Evolutionary conservation across 2,329 filamentous ascomycete species (phyloP), one percentile per base, ranked within the genome.

Genomic region (Drechslerella stenobrocha): DNA sequence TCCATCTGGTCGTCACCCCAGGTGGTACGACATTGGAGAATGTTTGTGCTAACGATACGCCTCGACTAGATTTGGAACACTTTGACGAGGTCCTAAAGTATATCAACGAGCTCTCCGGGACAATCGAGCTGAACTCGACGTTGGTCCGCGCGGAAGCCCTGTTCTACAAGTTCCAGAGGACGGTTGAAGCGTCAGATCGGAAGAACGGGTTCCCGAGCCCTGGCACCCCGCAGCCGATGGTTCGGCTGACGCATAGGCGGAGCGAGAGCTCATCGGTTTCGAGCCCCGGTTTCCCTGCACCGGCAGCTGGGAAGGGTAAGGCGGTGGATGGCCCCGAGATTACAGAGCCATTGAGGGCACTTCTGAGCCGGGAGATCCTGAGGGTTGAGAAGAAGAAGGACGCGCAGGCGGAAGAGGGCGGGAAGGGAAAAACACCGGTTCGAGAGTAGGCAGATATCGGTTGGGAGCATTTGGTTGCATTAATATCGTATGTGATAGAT

Each of bases 11-110:
- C n/a, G n/a, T n/a, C n/a, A n/a, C n/a, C n/a, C n/a, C n/a, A n/a
- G n/a, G n/a, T n/a, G n/a, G n/a, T n/a, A n/a, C n/a, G n/a, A n/a
- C n/a, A n/a, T n/a, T n/a, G n/a, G n/a, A n/a, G n/a, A n/a, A n/a
- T n/a, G n/a, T n/a, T n/a, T n/a, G n/a, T n/a, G n/a, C n/a, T n/a
- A n/a, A n/a, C n/a, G n/a, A n/a, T n/a, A n/a, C n/a, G n/a, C n/a
- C n/a, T n/a, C n/a, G n/a, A n/a, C n/a, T 53, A 73, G 71, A 98
- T 77, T 79, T 98, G 23, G 84, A 90, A 75, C 89, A 92, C 73
- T 98, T 98, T 77, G 93, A 98, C 71, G 95, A 98, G 77, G 90
- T 98, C 28, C 79, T 98, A 24, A 98, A 98, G 80, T 98, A 97
- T 75, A 90, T 98, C 73, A 98, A 98, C 75, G 93, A 98, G 75